phyloP scores from a whole-genome alignment of 805 yeast species.

The Brettanomyces nanus region DNA sequence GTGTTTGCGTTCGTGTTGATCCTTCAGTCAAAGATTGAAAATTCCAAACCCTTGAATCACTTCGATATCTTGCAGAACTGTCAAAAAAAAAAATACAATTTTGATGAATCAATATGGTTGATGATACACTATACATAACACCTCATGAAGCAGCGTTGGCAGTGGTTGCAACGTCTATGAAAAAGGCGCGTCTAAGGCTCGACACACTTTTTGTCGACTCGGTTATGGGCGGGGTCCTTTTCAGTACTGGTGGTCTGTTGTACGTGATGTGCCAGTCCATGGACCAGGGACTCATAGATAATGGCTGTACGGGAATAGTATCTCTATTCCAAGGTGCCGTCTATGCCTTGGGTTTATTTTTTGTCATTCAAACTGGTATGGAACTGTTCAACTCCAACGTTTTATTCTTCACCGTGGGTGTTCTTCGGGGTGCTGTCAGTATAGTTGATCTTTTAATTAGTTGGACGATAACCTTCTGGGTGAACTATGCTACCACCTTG shows the following conservation, averaged over 20 bases:
- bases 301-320: slow-evolving; percentile 43
- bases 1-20: no score
- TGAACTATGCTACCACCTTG: slow-evolving; percentile 55
- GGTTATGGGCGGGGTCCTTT: slow-evolving; percentile 60
- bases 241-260: slow-evolving; percentile 68
- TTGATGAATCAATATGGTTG: no score
- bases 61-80: no score
- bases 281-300: slow-evolving; percentile 32
- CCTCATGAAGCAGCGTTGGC: slow-evolving; percentile 81
- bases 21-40: no score
- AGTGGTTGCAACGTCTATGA: slow-evolving; percentile 79
- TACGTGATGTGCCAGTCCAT: slow-evolving; percentile 47
- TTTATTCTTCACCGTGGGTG: slow-evolving; percentile 60
- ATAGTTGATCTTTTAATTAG: slow-evolving; percentile 53
- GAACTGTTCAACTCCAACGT: slow-evolving; percentile 73
- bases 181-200: slow-evolving; percentile 59
- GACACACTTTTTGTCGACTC: slow-evolving; percentile 58
- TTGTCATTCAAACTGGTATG: slow-evolving; percentile 66
- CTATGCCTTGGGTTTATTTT: slow-evolving; percentile 67
- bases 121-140: slow-evolving; percentile 52
- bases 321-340: slow-evolving; percentile 50
- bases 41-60: no score
- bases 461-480: slow-evolving; percentile 61
- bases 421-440: slow-evolving; percentile 62
- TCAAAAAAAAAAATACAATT: no score